Base-by-base conservation (phyloP, 768 basidiomycete genomes). In the Russula foetens region DNA sequence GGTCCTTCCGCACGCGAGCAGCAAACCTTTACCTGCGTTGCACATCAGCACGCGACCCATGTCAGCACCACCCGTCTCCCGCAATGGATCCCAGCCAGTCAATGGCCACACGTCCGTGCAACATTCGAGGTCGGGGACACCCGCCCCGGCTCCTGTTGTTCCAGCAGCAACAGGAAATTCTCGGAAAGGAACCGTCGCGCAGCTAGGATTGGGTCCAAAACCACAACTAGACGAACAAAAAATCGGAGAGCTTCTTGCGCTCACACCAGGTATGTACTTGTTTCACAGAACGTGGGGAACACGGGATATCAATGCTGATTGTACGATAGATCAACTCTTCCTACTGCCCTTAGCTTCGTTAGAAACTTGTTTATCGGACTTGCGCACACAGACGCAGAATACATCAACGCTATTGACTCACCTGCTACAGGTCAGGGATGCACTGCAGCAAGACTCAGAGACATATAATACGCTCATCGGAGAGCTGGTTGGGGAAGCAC, bases 391-490 rank as follows among this genome's bases (percentile, higher is more conserved):
- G 63, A 94, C 90, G 4, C 84, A 85, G 5, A 82, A 84, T 43
- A 84, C 89, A 0, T 92, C 92, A 1, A 73, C 81, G 14, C 74
- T 92, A 11, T 76, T 97, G 57, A 92, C 91, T 21, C 82, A 92
- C 74, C 74, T 93, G 38, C 75, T 95, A 62, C 92, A 97, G 73
- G 80, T 82, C 41, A 81, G 85, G 59, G 92, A 93, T 63, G 82
- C 86, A 35, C 70, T 92, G 61, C 89, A 92, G 71, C 91, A 93
- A 73, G 90, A 91, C 69, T 86, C 85, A 39, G 88, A 97, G 75
- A 89, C 85, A 28, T 93, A 92, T 68, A 95, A 97, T 72, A 86
- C 84, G 17, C 77, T 94, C 59, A 97, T 97, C 61, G 94, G 87
- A 28, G 92, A 92, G 69, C 76, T 97, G 52, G 92, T 97, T n/a